Conservation (phyloP, 1,284 basidiomycete species). For the Vanrija pseudolonga region DNA sequence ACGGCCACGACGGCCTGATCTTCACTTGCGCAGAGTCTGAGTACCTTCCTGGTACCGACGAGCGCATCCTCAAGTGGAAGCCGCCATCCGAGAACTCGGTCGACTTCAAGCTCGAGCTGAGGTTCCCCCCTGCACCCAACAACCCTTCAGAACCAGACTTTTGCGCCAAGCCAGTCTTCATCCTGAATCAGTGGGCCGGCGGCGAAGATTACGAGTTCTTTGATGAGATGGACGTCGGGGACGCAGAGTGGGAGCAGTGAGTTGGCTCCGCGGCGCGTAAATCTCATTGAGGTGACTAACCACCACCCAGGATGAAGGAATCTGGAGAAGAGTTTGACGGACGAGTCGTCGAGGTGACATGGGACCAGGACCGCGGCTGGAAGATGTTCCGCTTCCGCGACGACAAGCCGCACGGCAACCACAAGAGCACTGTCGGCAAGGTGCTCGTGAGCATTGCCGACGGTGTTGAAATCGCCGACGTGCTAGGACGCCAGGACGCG, state of each 20-base stretch:
- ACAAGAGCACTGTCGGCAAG: conserved; percentile 71
- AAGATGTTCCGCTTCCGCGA: conserved; percentile 85
- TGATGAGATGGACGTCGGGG: conserved; percentile 79
- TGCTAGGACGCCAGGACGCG: conserved; percentile 46
- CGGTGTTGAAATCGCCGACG: conserved; percentile 79
- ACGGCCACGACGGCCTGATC: conserved; percentile 94
- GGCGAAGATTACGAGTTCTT: conserved; percentile 72
- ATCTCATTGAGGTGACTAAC: background rate
- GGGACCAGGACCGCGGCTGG: conserved; percentile 72
- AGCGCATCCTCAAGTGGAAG: conserved; percentile 96
- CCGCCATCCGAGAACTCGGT: conserved; percentile 96
- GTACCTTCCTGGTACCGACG: conserved; percentile 86
- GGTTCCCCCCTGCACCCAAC: conserved; percentile 69
- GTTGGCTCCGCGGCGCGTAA: conserved; percentile 42
- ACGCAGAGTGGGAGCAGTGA: conserved; percentile 89
- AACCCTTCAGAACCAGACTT: conserved; percentile 68
- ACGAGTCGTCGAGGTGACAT: conserved; percentile 87
- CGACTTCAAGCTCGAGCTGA: conserved; percentile 90
- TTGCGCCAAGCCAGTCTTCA: conserved; percentile 77
- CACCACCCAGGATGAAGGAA: conserved; percentile 66
- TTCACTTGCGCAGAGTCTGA: conserved; percentile 86
- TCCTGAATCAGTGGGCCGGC: conserved; percentile 72
- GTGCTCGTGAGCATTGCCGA: conserved; percentile 84
- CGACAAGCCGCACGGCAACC: conserved; percentile 88
- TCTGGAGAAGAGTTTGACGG: conserved; percentile 87